These are phyloP conservation scores for Phascolomyces articulosus DNA, from an alignment of 371 early-diverging fungal genomes.

Conservation along the genomic window DNA sequence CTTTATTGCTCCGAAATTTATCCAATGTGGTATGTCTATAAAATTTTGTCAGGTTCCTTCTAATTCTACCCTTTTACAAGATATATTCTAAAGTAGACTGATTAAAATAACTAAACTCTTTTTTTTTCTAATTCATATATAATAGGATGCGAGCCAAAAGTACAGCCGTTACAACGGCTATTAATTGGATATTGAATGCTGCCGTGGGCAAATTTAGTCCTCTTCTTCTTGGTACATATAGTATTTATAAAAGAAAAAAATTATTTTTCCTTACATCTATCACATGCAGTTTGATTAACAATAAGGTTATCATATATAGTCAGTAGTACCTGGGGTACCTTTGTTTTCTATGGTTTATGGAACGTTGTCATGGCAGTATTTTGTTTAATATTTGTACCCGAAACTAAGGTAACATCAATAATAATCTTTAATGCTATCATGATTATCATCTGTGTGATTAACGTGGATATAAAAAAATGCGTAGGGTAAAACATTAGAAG, in stretches of 20 bases:
- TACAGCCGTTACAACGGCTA: slow-evolving; percentile 62
- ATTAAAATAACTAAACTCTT: neutral
- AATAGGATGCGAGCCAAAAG: slow-evolving; percentile 48
- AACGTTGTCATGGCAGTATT: slow-evolving; percentile 26
- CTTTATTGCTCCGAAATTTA: slow-evolving; percentile 64
- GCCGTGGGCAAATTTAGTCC: slow-evolving; percentile 38
- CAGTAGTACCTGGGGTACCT: slow-evolving; percentile 39
- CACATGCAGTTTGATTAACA: neutral
- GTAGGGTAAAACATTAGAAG: slow-evolving; percentile 35
- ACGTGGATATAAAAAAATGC: neutral
- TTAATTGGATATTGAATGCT: slow-evolving; percentile 65
- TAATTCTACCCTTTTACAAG: no score
- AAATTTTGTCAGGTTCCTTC: no score
- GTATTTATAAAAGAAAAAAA: neutral
- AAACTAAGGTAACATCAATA: slow-evolving; percentile 32
- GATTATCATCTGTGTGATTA: no score
- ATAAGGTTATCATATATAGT: no score
- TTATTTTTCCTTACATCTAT: no score
- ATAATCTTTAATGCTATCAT: neutral
- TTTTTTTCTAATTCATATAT: neutral
- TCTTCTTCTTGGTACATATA: slow-evolving; percentile 18
- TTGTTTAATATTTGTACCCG: slow-evolving; percentile 26
- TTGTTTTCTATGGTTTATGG: slow-evolving; percentile 42
- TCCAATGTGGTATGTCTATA: slow-evolving; percentile 35
- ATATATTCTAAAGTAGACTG: neutral